Evolutionary conservation across 495 filamentous ascomycete species (phyloP), one percentile per base, ranked within the genome.

Genomic region (Penicillium manginii): DNA sequence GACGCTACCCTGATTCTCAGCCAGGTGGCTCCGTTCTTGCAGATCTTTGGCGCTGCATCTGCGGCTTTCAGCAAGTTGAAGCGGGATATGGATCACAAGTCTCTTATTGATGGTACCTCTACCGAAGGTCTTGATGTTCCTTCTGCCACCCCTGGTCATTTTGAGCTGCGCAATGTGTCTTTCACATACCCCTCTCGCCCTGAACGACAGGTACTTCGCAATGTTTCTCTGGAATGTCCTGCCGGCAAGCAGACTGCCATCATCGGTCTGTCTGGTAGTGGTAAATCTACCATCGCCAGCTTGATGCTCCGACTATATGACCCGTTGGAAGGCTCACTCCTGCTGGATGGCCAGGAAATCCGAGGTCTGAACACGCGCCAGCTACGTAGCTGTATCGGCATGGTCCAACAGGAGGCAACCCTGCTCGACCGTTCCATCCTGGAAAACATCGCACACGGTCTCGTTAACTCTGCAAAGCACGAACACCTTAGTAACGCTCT

Each of bases 381-480:
- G 40, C 70, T 88, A 42, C 71, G 87, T 12, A 75, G 78, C 31
- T 76, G 78, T 43, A 73, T 90, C 32, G 78, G 80, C 40, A 69
- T 89, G 4, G 88, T 90, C 4, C 80, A 87, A 58, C 87, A 91
- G 64, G 85, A 89, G 39, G 82, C 87, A 0, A 74, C 80, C 10
- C 76, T 91, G 0, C 78, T 90, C 29, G 75, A 83, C 42, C 78
- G 84, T 2, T 87, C 88, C 0, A 78, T 91, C 6, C 67, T 88
- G 46, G 84, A 89, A 54, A 90, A 90, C 57, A 86, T 91, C 47
- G 80, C 79, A 18, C 76, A 84, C 31, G 88, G 86, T 5, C 72
- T 90, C 14, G 65, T 88, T 19, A 85, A 83, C 64, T 84, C 74
- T 47, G 19, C 79, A 0, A 57, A 15, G 35, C 82, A 85, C 55